Base-by-base conservation (phyloP, 192 early-diverging fungal species). In the Coemansia sp. region DNA sequence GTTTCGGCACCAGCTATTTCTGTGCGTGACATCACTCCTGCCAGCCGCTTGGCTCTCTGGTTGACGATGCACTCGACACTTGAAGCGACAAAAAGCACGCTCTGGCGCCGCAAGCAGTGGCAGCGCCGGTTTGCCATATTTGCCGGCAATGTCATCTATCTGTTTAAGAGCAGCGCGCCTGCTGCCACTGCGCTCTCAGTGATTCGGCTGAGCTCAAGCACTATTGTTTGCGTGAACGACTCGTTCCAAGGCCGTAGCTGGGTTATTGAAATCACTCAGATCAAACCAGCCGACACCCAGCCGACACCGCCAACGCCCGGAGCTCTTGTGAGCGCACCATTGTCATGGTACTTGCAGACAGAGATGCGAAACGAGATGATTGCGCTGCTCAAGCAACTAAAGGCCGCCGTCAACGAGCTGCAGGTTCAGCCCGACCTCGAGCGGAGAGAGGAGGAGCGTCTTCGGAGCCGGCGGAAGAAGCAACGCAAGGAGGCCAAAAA, bases 31-130 rank as follows among this genome's bases (percentile, higher is more conserved):
- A 82, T 82, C 57, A 82, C 79, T 28, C 79, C 79, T 0, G 79
- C 79, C 4, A 63, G 73, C 43, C 79, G 79, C 18, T 48, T 74
- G 64, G 79, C 79, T 18, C 66, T 82, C 31, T 82, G 79, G 79
- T 38, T 82, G 23, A 68, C 67, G 37, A 23, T 82, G 63, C 63
- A 82, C 61, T 67, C 73, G 35, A 61, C 66, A 0, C 38, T 38
- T 10, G 79, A 76, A 16, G 31, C 39, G 11, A 58, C 50, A 21
- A 65, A 67, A 57, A 6, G 66, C 13, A 60, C 73, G 39, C 70
- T 81, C 20, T 81, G 73, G 73, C 73, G 73, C 24, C 73, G 79
- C 55, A 72, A 67, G 66, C 79, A 81, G 63, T 81, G 79, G 79
- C 79, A 81, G 10, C 79, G 73, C 34, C 65, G 79, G 16, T 81